Conservation (phyloP, 192 early-diverging fungal species). For the Backusella morwellensis region DNA sequence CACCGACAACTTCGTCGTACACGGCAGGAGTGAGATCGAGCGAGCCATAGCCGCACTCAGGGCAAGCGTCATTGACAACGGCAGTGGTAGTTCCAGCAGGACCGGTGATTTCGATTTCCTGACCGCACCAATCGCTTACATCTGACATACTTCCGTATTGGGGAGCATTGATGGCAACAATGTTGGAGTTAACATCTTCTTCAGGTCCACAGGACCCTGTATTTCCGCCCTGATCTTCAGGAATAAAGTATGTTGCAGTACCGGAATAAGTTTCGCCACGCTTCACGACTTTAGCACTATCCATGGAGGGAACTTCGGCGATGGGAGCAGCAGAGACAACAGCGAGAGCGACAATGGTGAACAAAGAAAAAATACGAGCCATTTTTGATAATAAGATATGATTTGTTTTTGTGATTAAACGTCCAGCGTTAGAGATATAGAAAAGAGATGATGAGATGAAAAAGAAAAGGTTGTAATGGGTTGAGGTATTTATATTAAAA, state of each 20-base stretch:
- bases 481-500: neutral
- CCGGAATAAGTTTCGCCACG: slow-evolving; percentile 4
- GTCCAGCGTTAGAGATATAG: slow-evolving; percentile 14
- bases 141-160: slow-evolving; percentile 26
- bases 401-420: neutral
- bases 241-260: slow-evolving; percentile 30
- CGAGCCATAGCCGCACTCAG: slow-evolving; percentile 46
- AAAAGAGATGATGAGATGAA: neutral
- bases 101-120: slow-evolving; percentile 17
- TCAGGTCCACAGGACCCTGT: slow-evolving; percentile 20
- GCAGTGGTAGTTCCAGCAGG: slow-evolving; percentile 47
- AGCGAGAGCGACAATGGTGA: slow-evolving; percentile 15
- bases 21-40: slow-evolving; percentile 52
- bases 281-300: neutral
- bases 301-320: neutral
- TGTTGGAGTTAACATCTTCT: slow-evolving; percentile 6
- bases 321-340: slow-evolving; percentile 2
- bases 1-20: slow-evolving; percentile 34
- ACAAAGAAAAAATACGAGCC: slow-evolving; percentile 3
- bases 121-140: slow-evolving; percentile 28
- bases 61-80: slow-evolving; percentile 50
- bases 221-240: slow-evolving; percentile 23
- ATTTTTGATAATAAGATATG: neutral
- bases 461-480: neutral
- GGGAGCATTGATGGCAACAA: slow-evolving; percentile 25